Conservation (phyloP, 345 rosid genomes). For the Stellera chamaejasme region DNA sequence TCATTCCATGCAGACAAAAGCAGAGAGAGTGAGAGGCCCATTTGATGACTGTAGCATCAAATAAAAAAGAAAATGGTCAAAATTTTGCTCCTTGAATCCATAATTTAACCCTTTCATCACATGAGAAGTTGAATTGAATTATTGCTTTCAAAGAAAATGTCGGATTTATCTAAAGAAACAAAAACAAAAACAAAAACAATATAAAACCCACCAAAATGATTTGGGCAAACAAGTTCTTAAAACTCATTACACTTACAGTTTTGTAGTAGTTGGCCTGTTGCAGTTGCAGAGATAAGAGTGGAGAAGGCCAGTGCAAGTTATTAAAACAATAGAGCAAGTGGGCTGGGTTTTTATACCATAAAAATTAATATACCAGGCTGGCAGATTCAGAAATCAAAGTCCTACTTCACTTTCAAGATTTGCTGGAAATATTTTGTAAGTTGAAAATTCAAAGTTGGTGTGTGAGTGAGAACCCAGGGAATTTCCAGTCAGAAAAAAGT, state of each 20-base stretch:
- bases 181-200: background rate
- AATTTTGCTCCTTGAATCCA: background rate
- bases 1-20: constrained; percentile 36
- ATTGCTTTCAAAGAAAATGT: background rate
- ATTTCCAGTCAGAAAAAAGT: background rate
- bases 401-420: background rate
- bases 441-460: constrained; percentile 19
- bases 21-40: constrained; percentile 46
- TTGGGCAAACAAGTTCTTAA: too few relatives aligned
- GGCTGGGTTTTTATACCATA: too few relatives aligned
- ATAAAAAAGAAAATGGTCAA: too few relatives aligned
- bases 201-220: too few relatives aligned
- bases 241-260: too few relatives aligned
- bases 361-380: background rate
- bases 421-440: too few relatives aligned
- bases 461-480: background rate
- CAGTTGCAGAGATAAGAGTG: too few relatives aligned
- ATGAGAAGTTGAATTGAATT: background rate
- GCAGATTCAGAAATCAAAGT: constrained; percentile 14
- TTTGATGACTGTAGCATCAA: constrained; percentile 2
- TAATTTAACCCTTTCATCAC: constrained; percentile 10
- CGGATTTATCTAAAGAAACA: background rate
- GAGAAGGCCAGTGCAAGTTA: too few relatives aligned
- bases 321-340: too few relatives aligned
- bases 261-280: too few relatives aligned